These are phyloP conservation scores for Tolypocladium endophyticum DNA, from an alignment of 2,329 filamentous ascomycete genomes.

Conservation along the genomic window DNA sequence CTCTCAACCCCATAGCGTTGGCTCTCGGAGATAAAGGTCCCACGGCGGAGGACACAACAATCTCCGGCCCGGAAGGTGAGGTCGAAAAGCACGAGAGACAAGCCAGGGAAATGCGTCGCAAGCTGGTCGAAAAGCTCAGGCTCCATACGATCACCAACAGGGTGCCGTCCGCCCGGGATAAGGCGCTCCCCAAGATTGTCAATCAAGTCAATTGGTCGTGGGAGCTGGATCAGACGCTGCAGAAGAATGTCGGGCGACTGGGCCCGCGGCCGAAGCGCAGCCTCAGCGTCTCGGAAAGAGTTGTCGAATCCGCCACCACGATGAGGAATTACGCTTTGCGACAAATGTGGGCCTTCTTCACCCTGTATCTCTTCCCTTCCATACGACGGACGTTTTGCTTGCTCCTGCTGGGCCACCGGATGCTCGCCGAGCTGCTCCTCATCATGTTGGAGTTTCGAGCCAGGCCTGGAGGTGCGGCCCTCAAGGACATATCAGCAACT, in stretches of 20 bases:
- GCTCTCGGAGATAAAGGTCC: conserved; percentile 65
- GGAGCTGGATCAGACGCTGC: conserved; percentile 75
- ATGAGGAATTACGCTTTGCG: conserved; percentile 66
- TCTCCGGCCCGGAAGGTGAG: conserved; percentile 53
- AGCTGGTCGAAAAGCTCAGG: conserved; percentile 75
- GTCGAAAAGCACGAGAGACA: conserved; percentile 55
- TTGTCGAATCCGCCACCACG: conserved; percentile 86
- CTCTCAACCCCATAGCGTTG: conserved; percentile 76
- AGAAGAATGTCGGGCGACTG: conserved; percentile 81
- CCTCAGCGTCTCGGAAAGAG: conserved; percentile 85
- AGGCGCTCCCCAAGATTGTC: conserved; percentile 68
- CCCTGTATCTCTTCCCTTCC: conserved; percentile 68
- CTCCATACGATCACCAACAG: conserved; percentile 77
- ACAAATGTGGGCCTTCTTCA: conserved; percentile 60
- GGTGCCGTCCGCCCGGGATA: conserved; percentile 70
- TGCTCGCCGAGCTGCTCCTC: conserved; percentile 70
- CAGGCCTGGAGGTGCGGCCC: conserved; percentile 65
- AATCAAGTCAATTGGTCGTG: conserved; percentile 94
- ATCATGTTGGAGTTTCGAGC: conserved; percentile 75
- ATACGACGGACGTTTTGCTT: conserved; percentile 65
- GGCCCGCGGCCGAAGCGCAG: conserved; percentile 71
- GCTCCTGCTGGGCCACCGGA: conserved; percentile 66
- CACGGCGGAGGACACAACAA: conserved; percentile 20
- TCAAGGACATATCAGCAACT: conserved; percentile 93
- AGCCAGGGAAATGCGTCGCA: conserved; percentile 48